Evolutionary conservation across 768 basidiomycete species (phyloP).

Genomic region (Tephrocybe sp.): DNA sequence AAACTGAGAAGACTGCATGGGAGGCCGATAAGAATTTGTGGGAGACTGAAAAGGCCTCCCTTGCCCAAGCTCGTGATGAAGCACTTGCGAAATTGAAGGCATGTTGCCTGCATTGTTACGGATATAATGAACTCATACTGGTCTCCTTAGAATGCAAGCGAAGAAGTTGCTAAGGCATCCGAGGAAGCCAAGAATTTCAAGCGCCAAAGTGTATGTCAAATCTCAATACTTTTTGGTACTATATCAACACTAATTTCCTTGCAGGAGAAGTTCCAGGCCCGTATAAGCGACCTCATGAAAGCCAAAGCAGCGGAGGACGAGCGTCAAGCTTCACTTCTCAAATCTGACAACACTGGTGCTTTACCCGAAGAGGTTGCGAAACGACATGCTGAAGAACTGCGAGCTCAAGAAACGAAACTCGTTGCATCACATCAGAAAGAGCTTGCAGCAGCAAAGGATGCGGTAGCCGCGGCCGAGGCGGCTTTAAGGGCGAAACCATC

Average conservation of each 20-base stretch:
- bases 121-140: slow-evolving; percentile 6
- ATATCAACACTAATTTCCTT: slow-evolving; percentile 1
- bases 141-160: slow-evolving; percentile 33
- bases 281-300: slow-evolving; percentile 51
- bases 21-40: no score
- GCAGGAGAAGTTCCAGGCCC: slow-evolving; percentile 62
- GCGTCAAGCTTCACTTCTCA: slow-evolving; percentile 35
- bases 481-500: slow-evolving; percentile 34
- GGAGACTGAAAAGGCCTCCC: slow-evolving; percentile 60
- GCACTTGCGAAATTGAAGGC: slow-evolving; percentile 60
- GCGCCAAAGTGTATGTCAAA: slow-evolving; percentile 35
- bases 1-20: no score
- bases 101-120: background rate
- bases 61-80: slow-evolving; percentile 59
- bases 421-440: slow-evolving; percentile 50
- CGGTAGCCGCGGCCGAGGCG: slow-evolving; percentile 31
- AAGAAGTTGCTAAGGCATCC: slow-evolving; percentile 40
- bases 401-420: slow-evolving; percentile 51
- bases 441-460: slow-evolving; percentile 51
- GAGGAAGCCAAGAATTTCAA: slow-evolving; percentile 44
- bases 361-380: slow-evolving; percentile 38
- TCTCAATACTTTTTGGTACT: background rate
- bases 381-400: slow-evolving; percentile 60
- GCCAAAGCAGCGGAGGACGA: slow-evolving; percentile 46
- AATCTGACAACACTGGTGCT: slow-evolving; percentile 20